Evolutionary conservation across 2,329 filamentous ascomycete species (phyloP).

Genomic region (Colletotrichum echinochloae): DNA sequence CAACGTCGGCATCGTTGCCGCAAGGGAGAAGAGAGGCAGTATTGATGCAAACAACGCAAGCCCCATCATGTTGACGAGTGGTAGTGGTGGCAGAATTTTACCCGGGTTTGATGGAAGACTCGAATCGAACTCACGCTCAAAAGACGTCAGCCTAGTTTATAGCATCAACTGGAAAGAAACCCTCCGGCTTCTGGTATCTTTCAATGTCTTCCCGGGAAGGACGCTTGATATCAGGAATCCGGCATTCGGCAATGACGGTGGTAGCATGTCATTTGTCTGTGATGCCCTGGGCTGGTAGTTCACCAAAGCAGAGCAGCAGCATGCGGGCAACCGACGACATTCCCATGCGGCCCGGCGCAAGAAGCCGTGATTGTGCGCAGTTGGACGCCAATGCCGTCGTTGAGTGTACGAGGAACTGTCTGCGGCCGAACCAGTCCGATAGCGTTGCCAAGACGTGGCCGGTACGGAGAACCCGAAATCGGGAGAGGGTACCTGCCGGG

Average conservation of each 20-base stretch:
- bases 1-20: conserved; percentile 12
- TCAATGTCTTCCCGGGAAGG: background rate
- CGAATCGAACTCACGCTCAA: background rate
- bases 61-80: conserved; percentile 12
- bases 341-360: conserved; percentile 28
- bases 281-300: background rate
- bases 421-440: background rate
- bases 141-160: background rate
- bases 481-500: conserved; percentile 25
- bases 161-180: background rate
- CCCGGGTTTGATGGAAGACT: background rate
- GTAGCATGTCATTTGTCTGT: background rate
- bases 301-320: background rate
- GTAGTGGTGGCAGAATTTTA: background rate
- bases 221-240: no score
- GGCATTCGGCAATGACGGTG: background rate
- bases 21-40: conserved; percentile 12
- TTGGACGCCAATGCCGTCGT: background rate
- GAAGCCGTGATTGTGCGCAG: conserved; percentile 22
- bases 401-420: conserved; percentile 5
- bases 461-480: background rate
- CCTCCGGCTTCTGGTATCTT: background rate
- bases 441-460: background rate
- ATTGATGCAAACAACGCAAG: background rate
- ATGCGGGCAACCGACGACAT: conserved; percentile 30